phyloP scores from a whole-genome alignment of 2,329 filamentous ascomycete genomes.

The Diaporthe sp. region DNA sequence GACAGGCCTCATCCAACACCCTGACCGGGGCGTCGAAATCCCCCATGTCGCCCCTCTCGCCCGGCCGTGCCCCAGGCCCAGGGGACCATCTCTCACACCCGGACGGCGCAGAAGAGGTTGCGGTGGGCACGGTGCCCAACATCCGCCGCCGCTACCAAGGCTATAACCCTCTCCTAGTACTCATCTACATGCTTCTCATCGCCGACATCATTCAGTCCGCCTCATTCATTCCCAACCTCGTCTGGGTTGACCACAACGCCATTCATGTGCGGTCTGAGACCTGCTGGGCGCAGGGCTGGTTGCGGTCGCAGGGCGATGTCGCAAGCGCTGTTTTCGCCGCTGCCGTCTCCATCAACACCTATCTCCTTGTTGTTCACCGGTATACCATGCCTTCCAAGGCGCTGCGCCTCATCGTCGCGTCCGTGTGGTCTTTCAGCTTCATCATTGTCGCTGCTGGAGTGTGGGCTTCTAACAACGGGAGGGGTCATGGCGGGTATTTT shows the following conservation, averaged over 20 bases:
- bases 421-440: constrained; percentile 29
- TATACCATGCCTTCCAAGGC: constrained; percentile 29
- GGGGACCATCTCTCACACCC: not conserved
- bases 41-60: not conserved
- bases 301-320: constrained; percentile 21
- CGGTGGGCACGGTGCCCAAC: constrained; percentile 1
- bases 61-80: not conserved
- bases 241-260: constrained; percentile 13
- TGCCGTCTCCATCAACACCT: constrained; percentile 27
- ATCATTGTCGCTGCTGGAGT: constrained; percentile 28
- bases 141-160: constrained; percentile 26
- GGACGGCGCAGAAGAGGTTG: not conserved
- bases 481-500: constrained; percentile 25
- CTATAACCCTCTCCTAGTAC: constrained; percentile 19
- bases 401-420: constrained; percentile 9
- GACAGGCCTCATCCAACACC: not conserved
- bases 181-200: constrained; percentile 34
- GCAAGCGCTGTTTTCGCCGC: constrained; percentile 27
- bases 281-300: constrained; percentile 33
- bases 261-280: constrained; percentile 20
- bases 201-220: constrained; percentile 33
- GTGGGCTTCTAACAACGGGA: constrained; percentile 25
- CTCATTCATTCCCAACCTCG: constrained; percentile 24
- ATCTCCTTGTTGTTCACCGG: constrained; percentile 16
- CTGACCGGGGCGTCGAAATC: not conserved